Evolutionary conservation across 2,329 filamentous ascomycete genomes (phyloP).

Genomic region (Cercospora sp.): DNA sequence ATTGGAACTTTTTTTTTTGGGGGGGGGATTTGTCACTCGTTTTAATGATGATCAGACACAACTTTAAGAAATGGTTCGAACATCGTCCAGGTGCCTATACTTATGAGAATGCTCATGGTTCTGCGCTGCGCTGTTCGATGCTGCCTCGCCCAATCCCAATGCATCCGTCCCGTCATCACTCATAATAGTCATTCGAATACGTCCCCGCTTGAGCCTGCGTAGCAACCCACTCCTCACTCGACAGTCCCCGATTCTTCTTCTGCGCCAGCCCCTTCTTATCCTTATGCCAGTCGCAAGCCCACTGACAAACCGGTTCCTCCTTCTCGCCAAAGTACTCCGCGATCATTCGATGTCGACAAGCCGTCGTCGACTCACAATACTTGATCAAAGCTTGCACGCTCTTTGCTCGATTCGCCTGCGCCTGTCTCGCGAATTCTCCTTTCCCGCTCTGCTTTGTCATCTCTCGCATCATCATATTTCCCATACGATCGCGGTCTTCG

Average conservation of each 20-base stretch:
- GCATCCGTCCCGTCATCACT: slow-evolving; percentile 23
- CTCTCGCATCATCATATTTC: slow-evolving; percentile 52
- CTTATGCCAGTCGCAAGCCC: slow-evolving; percentile 53
- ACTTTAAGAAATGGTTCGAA: too few relatives aligned
- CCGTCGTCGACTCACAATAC: slow-evolving; percentile 76
- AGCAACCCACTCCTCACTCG: slow-evolving; percentile 52
- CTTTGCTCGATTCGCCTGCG: slow-evolving; percentile 44
- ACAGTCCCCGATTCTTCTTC: slow-evolving; percentile 47
- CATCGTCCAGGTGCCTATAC: too few relatives aligned
- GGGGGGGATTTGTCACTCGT: too few relatives aligned
- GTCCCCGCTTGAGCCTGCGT: slow-evolving; percentile 49
- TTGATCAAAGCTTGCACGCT: slow-evolving; percentile 61
- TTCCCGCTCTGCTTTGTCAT: slow-evolving; percentile 38
- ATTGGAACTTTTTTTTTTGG: too few relatives aligned
- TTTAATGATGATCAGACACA: too few relatives aligned
- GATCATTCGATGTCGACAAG: slow-evolving; percentile 75
- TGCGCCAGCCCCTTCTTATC: slow-evolving; percentile 44
- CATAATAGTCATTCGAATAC: slow-evolving; percentile 41
- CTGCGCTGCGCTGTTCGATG: too few relatives aligned
- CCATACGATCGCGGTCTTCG: slow-evolving; percentile 77
- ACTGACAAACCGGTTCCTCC: slow-evolving; percentile 42
- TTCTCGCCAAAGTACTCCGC: slow-evolving; percentile 74
- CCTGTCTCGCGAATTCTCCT: slow-evolving; percentile 38
- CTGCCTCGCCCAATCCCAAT: too few relatives aligned
- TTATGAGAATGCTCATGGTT: too few relatives aligned